Conservation (phyloP, 495 filamentous ascomycete species). For the Chlorociboria aeruginascens region DNA sequence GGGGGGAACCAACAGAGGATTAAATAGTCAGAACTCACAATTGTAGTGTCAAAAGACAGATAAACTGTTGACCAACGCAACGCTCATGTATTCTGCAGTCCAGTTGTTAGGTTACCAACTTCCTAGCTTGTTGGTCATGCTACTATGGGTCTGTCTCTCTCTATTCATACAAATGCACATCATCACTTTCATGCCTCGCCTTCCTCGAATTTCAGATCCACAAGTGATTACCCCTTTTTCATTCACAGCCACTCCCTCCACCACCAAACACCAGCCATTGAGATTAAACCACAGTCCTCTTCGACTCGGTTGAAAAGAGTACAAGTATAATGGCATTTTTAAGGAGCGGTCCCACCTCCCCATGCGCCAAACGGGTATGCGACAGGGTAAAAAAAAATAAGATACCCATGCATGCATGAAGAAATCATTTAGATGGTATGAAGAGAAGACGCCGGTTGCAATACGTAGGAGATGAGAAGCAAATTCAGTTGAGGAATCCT, state of each 20-base stretch:
- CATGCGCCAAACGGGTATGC: conserved; percentile 12
- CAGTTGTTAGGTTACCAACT: too few relatives aligned
- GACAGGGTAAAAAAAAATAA: conserved; percentile 7
- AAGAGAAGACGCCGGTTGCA: background rate
- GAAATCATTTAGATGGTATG: too few relatives aligned
- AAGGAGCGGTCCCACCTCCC: background rate
- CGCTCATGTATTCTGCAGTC: too few relatives aligned
- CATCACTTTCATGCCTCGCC: background rate
- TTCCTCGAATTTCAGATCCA: background rate
- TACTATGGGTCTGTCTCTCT: background rate
- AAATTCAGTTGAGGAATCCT: conserved; percentile 85
- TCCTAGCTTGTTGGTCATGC: background rate
- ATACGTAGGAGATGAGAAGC: background rate
- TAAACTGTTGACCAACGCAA: too few relatives aligned
- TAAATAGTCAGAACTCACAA: too few relatives aligned
- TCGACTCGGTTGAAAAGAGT: conserved; percentile 21
- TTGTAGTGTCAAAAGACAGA: too few relatives aligned
- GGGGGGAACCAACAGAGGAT: too few relatives aligned
- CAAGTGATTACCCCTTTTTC: conserved; percentile 5
- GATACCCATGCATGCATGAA: background rate
- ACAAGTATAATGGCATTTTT: conserved; percentile 9
- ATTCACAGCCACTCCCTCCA: background rate
- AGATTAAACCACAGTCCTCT: conserved; percentile 10
- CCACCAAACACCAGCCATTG: background rate
- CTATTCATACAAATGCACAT: conserved; percentile 8